These are phyloP conservation scores for Macaranga tanarius DNA, from an alignment of 441 rosid species.

Conservation along the genomic window DNA sequence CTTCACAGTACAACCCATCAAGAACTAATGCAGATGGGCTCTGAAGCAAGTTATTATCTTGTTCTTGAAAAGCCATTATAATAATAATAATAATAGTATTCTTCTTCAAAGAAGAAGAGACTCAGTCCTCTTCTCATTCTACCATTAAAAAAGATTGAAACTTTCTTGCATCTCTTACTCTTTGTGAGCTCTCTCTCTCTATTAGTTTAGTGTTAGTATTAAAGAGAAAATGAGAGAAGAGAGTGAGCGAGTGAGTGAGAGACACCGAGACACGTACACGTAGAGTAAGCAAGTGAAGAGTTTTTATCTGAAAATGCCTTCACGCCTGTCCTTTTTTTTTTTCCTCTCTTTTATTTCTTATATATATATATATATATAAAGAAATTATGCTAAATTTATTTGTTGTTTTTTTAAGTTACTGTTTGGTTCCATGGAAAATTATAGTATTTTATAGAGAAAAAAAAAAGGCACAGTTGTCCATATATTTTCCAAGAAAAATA, in stretches of 20 bases:
- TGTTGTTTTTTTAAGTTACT: slow-evolving; percentile 13
- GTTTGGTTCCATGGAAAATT: slow-evolving; percentile 16
- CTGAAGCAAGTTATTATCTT: slow-evolving; percentile 35
- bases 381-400: not conserved
- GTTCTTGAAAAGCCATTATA: slow-evolving; percentile 49
- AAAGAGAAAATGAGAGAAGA: slow-evolving; percentile 7
- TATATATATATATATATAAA: not conserved
- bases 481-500: not conserved
- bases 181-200: slow-evolving; percentile 20
- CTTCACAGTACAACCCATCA: slow-evolving; percentile 75
- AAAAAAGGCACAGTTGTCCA: slow-evolving; percentile 6
- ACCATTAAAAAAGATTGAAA: slow-evolving; percentile 32
- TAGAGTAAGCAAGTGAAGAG: slow-evolving; percentile 37
- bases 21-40: slow-evolving; percentile 34
- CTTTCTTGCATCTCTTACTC: slow-evolving; percentile 15
- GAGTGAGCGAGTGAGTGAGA: not conserved
- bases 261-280: slow-evolving; percentile 26
- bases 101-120: slow-evolving; percentile 48
- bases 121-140: slow-evolving; percentile 54
- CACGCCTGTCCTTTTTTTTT: slow-evolving; percentile 53
- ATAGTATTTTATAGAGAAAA: not conserved
- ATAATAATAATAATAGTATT: not conserved
- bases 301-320: slow-evolving; percentile 39
- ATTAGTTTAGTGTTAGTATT: slow-evolving; percentile 3
- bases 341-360: not conserved